phyloP scores from a whole-genome alignment of 139 green algal species.

The Micractinium sp. region DNA sequence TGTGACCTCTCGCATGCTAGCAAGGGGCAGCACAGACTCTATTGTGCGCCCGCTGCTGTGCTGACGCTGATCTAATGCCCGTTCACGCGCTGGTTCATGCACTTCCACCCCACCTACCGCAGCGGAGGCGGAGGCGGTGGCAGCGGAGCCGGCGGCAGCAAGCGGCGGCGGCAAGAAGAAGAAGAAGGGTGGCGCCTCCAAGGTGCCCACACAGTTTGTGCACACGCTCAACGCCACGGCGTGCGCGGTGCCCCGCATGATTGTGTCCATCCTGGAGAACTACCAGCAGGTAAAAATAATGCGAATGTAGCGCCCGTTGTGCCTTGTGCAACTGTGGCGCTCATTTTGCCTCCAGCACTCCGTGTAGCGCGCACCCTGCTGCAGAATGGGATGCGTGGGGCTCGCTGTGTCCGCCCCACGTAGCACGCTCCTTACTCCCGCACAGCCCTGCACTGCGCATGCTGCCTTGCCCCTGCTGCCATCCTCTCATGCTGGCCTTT shows the following conservation, averaged over 20 bases:
- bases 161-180: conserved; percentile 57
- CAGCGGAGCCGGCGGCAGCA: neutral
- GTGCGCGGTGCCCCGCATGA: conserved; percentile 95
- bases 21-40: no score
- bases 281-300: conserved; percentile 89
- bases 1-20: no score
- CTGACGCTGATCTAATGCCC: no score
- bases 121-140: conserved; percentile 13
- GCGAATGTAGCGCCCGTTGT: no score
- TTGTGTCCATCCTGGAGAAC: conserved; percentile 98
- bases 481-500: neutral
- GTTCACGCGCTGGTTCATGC: no score
- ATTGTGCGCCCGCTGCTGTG: no score
- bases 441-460: neutral
- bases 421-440: neutral
- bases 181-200: conserved; percentile 49
- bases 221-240: conserved; percentile 99
- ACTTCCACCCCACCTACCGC: neutral
- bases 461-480: no score
- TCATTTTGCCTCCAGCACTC: no score
- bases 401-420: no score
- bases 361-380: no score
- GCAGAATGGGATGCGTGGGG: neutral
- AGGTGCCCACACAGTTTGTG: conserved; percentile 81
- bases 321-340: no score